These are phyloP conservation scores for Perkinsus marinus DNA, from an alignment of 169 alveolate genomes.

Conservation along the genomic window DNA sequence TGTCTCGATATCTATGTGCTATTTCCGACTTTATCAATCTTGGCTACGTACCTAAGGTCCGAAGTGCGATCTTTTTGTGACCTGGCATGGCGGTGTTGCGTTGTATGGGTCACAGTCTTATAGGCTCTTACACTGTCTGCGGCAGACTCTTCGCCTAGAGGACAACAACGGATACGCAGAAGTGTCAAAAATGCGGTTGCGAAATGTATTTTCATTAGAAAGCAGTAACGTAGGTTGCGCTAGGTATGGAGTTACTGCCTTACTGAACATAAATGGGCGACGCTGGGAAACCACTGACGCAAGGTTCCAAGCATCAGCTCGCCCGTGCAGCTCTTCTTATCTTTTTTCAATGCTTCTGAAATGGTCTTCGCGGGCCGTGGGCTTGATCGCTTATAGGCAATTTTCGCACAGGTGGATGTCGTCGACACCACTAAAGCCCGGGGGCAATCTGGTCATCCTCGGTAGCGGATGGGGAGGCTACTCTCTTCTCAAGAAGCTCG, in stretches of 20 bases:
- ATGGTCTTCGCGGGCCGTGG: background rate
- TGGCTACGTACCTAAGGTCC: background rate
- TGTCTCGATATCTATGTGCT: background rate
- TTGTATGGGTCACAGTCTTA: background rate
- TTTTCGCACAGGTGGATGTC: background rate
- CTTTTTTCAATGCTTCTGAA: background rate
- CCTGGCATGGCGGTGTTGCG: background rate
- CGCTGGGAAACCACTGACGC: too few species aligned
- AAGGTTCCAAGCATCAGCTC: too few species aligned
- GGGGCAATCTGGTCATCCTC: background rate
- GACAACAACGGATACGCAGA: too few species aligned
- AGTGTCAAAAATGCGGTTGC: too few species aligned
- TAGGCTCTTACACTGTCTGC: too few species aligned
- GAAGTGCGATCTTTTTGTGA: too few species aligned
- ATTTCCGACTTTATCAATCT: background rate
- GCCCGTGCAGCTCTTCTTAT: background rate
- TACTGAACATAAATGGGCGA: too few species aligned
- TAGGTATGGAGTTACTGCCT: too few species aligned
- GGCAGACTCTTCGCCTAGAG: too few species aligned
- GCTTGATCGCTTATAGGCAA: background rate
- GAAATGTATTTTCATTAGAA: too few species aligned
- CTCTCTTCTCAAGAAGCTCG: background rate
- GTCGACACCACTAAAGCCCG: background rate
- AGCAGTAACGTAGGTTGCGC: too few species aligned
- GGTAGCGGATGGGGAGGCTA: background rate